A percentile compares a stretch with the other conserved stretches of the same genome.
Evolutionary conservation across 345 rosid species (phyloP).

Genomic region (Populus davidiana): DNA sequence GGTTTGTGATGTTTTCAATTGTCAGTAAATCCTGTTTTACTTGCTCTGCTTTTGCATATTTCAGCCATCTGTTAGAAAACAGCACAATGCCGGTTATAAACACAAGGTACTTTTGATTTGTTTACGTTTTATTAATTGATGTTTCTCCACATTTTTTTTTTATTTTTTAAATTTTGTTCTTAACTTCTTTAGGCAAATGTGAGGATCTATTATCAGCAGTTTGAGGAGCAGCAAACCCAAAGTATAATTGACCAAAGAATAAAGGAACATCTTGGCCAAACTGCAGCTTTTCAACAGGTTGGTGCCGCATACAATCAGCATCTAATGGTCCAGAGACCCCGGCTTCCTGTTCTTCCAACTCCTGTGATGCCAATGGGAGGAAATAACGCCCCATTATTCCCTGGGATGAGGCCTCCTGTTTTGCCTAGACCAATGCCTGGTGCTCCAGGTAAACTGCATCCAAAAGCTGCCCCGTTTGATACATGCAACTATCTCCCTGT

Average conservation of each 20-base stretch:
- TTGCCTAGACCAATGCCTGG: constrained; percentile 71
- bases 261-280: constrained; percentile 89
- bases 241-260: constrained; percentile 93
- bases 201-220: constrained; percentile 86
- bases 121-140: not conserved
- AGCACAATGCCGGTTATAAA: constrained; percentile 97
- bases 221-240: constrained; percentile 98
- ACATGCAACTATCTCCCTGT: not conserved
- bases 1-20: no score
- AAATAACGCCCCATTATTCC: constrained; percentile 43
- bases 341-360: constrained; percentile 68
- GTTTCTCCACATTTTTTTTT: not conserved
- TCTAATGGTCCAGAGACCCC: constrained; percentile 74
- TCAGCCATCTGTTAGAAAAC: constrained; percentile 99
- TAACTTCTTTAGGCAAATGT: constrained; percentile 67
- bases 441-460: constrained; percentile 42
- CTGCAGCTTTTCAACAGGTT: constrained; percentile 83
- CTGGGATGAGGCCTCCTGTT: constrained; percentile 85
- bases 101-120: constrained; percentile 62
- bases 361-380: constrained; percentile 47
- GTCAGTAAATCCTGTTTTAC: no score
- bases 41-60: constrained; percentile 3
- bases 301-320: constrained; percentile 90
- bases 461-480: not conserved
- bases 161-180: not conserved